Evolutionary conservation across 208 protist genomes (phyloP).

Genomic region (Angomonas ambiguus): DNA sequence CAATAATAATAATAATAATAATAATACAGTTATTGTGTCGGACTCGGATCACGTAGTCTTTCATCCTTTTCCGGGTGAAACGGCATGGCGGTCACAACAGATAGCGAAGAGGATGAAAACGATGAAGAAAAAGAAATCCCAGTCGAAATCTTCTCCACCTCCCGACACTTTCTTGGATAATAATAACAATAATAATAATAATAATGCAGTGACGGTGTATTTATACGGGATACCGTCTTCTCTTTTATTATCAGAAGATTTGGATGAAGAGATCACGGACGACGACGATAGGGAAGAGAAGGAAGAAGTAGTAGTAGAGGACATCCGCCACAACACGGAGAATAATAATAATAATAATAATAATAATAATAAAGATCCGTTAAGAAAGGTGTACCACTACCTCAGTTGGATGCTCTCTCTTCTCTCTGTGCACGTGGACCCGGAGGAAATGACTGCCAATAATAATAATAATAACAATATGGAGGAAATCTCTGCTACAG

Average conservation of each 20-base stretch:
- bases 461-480: too few species aligned
- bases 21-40: not conserved
- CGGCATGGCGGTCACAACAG: not conserved
- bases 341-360: slow-evolving; percentile 9
- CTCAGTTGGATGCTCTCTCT: slow-evolving; percentile 2
- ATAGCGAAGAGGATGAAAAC: too few species aligned
- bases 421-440: not conserved
- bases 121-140: too few species aligned
- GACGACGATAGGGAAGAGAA: not conserved
- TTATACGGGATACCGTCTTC: not conserved
- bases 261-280: not conserved
- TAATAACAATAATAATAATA: slow-evolving; percentile 1
- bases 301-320: not conserved
- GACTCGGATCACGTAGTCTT: not conserved
- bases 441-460: not conserved
- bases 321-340: too few species aligned
- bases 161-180: not conserved
- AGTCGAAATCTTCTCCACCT: too few species aligned
- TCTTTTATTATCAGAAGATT: not conserved
- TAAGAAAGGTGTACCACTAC: not conserved
- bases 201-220: not conserved
- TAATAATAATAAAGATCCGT: not conserved
- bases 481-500: too few species aligned
- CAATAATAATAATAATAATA: slow-evolving; percentile 9
- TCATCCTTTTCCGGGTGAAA: not conserved